Evolutionary conservation across 768 basidiomycete genomes (phyloP), one percentile per base, ranked within the genome.

Genomic region (Paxillus ammoniavirescens): DNA sequence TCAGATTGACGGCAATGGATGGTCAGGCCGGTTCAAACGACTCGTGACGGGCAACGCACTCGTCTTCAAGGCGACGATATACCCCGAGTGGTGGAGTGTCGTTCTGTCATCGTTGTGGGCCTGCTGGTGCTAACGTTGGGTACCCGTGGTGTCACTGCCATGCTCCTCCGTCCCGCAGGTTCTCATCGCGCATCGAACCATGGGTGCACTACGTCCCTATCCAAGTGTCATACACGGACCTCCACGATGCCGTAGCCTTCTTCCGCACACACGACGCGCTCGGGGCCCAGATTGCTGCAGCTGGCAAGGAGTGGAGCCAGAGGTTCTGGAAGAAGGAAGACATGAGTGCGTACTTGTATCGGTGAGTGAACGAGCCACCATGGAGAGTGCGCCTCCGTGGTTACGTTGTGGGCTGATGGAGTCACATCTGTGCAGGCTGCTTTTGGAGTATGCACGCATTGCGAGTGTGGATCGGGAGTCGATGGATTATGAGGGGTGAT

Each of bases 151-250:
- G n/a, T n/a, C n/a, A n/a, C n/a, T 15, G 6, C 2, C 30, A 35
- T 18, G 10, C 33, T 36, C 23, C 8, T 51, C 28, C 50, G 30
- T 12, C n/a, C 57, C 8, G 13, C 56, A 83, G 82, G 82, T 85
- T 72, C 55, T 72, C 68, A 13, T 80, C 83, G 52, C 77, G 83
- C 10, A 72, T 84, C 42, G 76, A 73, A 30, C 84, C 87, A 0
- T 89, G 87, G 86, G 73, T 88, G 9, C 88, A 89, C 65, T 91
- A 89, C 62, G 76, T 90, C 1, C 88, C 88, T 2, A 73, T 89
- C 4, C 80, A 83, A 57, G 54, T 86, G 0, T 84, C 87, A 57
- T 77, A 86, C 10, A 76, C 79, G 0, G 87, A 91, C 66, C 66
- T 91, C 4, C 80, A 87, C 64, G 90, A 91, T 58, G 73, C 82